Evolutionary conservation across 1,139 yeast species (phyloP).

Genomic region (Yamadazyma aaseri): DNA sequence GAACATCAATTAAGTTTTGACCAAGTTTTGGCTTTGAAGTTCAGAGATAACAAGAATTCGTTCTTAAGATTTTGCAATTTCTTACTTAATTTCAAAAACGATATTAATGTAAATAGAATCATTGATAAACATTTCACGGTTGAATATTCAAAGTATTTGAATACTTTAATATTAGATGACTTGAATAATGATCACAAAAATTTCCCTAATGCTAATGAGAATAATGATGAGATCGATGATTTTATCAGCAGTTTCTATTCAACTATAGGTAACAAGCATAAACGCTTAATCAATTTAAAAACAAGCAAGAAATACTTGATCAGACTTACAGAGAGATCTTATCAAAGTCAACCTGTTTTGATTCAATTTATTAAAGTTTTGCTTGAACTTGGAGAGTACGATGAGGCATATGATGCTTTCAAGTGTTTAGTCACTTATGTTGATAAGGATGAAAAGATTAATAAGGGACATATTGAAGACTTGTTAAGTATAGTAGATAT

Average conservation of each 20-base stretch:
- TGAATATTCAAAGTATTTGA: conserved; percentile 31
- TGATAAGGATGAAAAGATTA: conserved; percentile 34
- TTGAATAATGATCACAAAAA: conserved; percentile 8
- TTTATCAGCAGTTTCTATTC: conserved; percentile 37
- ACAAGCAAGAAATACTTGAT: conserved; percentile 34
- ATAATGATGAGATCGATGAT: conserved; percentile 21
- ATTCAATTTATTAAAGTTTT: conserved; percentile 34
- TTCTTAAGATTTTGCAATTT: conserved; percentile 30
- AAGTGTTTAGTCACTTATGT: conserved; percentile 36
- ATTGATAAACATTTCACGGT: conserved; percentile 25
- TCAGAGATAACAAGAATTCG: conserved; percentile 26
- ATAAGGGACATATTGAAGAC: conserved; percentile 32
- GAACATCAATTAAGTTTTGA: conserved; percentile 19
- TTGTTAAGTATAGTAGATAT: conserved; percentile 37
- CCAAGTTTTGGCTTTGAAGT: conserved; percentile 23
- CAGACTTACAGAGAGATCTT: conserved; percentile 32
- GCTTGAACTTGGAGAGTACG: conserved; percentile 37
- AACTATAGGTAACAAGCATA: conserved; percentile 16
- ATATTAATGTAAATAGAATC: conserved; percentile 16
- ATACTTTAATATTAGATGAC: conserved; percentile 16
- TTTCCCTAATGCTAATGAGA: conserved; percentile 36
- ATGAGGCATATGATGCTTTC: conserved; percentile 47
- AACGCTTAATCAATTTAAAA: conserved; percentile 13
- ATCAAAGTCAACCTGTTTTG: conserved; percentile 38
- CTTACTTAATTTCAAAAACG: conserved; percentile 23